phyloP scores from a whole-genome alignment of 768 basidiomycete species.

The Suillus variegatus region DNA sequence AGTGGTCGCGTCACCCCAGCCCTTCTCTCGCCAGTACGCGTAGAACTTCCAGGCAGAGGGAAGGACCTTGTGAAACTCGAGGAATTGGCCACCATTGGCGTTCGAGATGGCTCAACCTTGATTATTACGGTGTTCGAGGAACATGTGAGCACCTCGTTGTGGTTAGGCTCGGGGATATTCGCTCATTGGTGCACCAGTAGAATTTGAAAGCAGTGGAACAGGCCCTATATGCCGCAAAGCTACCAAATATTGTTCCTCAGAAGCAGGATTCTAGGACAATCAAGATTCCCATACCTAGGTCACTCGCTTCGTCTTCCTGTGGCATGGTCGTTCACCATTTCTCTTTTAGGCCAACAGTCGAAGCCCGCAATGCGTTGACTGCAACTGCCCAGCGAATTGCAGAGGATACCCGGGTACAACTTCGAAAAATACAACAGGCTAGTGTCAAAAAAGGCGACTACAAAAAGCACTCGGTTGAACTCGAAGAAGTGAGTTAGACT shows the following conservation, averaged over 20 bases:
- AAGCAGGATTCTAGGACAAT: slow-evolving; percentile 69
- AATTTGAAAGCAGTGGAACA: slow-evolving; percentile 74
- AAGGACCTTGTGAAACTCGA: slow-evolving; percentile 48
- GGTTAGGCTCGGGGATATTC: background rate
- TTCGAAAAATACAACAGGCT: slow-evolving; percentile 69
- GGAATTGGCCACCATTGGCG: slow-evolving; percentile 78
- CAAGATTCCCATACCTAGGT: slow-evolving; percentile 83
- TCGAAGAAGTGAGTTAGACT: slow-evolving; percentile 60
- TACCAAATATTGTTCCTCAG: slow-evolving; percentile 74
- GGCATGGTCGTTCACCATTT: background rate
- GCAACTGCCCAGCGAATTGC: slow-evolving; percentile 55
- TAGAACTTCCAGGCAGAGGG: slow-evolving; percentile 47
- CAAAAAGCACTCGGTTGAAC: slow-evolving; percentile 65
- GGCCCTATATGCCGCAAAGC: slow-evolving; percentile 72
- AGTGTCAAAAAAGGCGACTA: slow-evolving; percentile 71
- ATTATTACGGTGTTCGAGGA: slow-evolving; percentile 80
- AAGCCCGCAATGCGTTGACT: slow-evolving; percentile 60
- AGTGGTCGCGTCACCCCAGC: slow-evolving; percentile 76
- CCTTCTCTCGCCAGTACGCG: slow-evolving; percentile 67
- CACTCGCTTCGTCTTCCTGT: slow-evolving; percentile 15
- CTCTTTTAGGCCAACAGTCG: slow-evolving; percentile 67
- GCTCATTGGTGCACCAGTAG: slow-evolving; percentile 47
- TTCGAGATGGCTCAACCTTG: slow-evolving; percentile 73
- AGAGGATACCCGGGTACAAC: slow-evolving; percentile 74
- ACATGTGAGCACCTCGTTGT: slow-evolving; percentile 48